Base-by-base conservation (phyloP, 768 basidiomycete species). In the Leucogyrophana mollusca region DNA sequence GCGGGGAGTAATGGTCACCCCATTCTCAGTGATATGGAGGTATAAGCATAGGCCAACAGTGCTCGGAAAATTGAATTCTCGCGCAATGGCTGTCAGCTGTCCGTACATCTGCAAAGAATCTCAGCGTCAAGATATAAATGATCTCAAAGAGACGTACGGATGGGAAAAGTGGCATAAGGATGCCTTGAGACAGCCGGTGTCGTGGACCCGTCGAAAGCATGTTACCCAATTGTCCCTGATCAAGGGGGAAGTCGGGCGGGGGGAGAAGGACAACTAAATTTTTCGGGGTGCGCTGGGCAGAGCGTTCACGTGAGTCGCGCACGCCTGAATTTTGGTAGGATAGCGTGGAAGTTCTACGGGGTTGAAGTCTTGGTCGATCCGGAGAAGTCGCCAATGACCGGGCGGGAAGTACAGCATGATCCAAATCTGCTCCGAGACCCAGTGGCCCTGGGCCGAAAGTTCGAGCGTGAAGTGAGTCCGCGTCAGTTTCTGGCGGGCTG, bases 51-150 rank as follows among this genome's bases (percentile, higher is more conserved):
- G 58, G 18, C 90, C 90, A 8, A 77, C 60, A 17, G 76, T 84
- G 59, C 84, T 87, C 0, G 90, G 90, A 53, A 91, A 87, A 57
- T 80, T 85, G 67, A 83, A 91, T 61, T 92, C 89, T 40, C 81
- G 78, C 4, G 88, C 87, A 50, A 93, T 90, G 9, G 87, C 85
- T 22, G 76, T 75, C 25, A 91, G 68, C 64, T 93, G 90, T 13
- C 76, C 80, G 56, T 80, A 82, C 73, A 91, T 79, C 90, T 92
- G 43, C 7, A 45, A 35, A 51, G 36, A 36, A 30, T 43, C 16
- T 30, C 25, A 22, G 18, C 18, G 32, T 35, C 43, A 21, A 32
- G 38, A 41, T 22, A 34, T 14, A 36, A 30, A 51, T 57, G 47
- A 20, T 51, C 69, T 53, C n/a, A 21, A 16, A 17, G 16, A 5